phyloP scores from a whole-genome alignment of 441 rosid genomes.

The Arabidopsis hybrid region DNA sequence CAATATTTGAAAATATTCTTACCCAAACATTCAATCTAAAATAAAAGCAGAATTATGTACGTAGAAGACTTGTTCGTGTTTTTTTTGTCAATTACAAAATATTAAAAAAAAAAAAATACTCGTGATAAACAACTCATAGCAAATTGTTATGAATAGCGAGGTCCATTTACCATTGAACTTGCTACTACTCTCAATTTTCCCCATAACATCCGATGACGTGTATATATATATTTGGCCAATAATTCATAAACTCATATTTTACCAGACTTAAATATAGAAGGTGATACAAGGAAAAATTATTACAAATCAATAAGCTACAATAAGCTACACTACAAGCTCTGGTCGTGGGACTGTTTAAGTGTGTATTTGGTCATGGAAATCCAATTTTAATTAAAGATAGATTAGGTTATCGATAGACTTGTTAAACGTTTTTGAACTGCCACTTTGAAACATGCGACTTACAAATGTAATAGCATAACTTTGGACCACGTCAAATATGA shows the following conservation, averaged over 20 bases:
- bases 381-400: neutral
- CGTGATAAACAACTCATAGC: neutral
- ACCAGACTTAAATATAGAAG: neutral
- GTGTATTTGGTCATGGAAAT: neutral
- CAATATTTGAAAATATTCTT: no score
- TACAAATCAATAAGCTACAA: neutral
- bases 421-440: conserved; percentile 9
- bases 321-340: neutral
- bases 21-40: no score
- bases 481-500: no score
- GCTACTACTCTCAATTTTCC: neutral
- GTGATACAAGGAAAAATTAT: neutral
- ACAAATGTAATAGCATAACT: no score
- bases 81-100: neutral
- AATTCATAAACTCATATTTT: neutral
- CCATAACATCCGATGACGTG: no score
- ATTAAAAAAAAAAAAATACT: no score
- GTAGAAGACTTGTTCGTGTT: conserved; percentile 4
- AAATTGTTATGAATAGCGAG: neutral
- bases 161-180: neutral
- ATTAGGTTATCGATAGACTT: neutral
- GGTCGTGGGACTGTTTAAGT: neutral
- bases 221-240: no score
- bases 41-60: no score
- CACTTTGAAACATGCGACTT: conserved; percentile 6